phyloP scores from a whole-genome alignment of 208 protist species.

The Angomonas ambiguus region DNA sequence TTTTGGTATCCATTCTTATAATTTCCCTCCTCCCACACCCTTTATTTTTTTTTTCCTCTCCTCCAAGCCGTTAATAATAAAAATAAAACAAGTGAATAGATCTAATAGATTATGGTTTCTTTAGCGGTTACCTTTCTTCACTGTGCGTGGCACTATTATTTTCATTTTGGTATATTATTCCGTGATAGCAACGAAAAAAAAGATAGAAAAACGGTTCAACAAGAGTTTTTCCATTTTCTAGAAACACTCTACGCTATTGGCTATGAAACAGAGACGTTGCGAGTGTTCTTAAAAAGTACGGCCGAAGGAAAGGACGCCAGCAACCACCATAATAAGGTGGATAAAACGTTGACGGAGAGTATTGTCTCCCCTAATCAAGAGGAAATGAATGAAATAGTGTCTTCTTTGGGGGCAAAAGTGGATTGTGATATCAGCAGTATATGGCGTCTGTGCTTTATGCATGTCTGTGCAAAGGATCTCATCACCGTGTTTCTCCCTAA shows the following conservation, averaged over 20 bases:
- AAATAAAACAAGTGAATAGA: background rate
- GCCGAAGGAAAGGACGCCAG: background rate
- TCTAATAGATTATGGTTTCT: background rate
- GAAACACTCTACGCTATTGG: background rate
- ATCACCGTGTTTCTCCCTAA: background rate
- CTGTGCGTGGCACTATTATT: constrained; percentile 6
- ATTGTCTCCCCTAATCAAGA: background rate
- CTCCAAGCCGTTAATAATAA: background rate
- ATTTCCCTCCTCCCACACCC: background rate
- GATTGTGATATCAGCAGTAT: too few relatives aligned
- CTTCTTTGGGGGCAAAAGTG: too few relatives aligned
- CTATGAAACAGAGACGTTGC: background rate
- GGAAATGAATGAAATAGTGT: background rate
- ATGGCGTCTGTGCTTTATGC: too few relatives aligned
- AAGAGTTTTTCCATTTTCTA: background rate
- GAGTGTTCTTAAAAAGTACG: background rate
- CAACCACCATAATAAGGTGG: background rate
- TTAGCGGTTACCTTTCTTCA: background rate
- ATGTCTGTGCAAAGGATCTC: background rate
- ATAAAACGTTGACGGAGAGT: too few relatives aligned
- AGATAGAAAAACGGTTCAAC: background rate
- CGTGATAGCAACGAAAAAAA: background rate
- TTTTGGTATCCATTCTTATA: background rate
- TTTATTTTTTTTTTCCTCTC: constrained; percentile 6
- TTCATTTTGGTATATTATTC: background rate